Evolutionary conservation across 306 rosid genomes (phyloP).

Genomic region (Glycyrrhiza uralensis): DNA sequence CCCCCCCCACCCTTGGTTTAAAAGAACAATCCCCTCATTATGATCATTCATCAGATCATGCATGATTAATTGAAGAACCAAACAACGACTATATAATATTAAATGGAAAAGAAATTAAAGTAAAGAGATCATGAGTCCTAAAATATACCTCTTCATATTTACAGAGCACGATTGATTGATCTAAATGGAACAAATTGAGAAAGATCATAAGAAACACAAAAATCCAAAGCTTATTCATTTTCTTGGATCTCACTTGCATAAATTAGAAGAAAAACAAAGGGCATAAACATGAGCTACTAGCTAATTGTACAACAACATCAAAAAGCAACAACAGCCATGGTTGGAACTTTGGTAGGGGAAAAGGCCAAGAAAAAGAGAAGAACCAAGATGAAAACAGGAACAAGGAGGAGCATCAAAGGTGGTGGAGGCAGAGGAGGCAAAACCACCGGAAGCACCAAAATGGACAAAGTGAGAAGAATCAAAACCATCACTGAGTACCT

Average conservation of each 20-base stretch:
- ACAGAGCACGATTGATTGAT: background rate
- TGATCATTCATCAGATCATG: no score
- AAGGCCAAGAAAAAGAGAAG: constrained; percentile 53
- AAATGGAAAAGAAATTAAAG: background rate
- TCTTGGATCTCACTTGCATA: background rate
- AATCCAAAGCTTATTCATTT: background rate
- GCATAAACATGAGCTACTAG: no score
- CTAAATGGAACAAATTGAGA: background rate
- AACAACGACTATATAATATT: background rate
- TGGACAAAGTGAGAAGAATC: constrained; percentile 34
- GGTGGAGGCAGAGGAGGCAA: constrained; percentile 70
- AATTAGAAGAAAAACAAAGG: background rate
- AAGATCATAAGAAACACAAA: background rate
- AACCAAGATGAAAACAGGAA: constrained; percentile 45
- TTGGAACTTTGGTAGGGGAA: constrained; percentile 30
- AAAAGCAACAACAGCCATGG: background rate
- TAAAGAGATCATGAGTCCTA: no score
- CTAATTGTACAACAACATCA: background rate
- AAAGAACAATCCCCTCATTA: no score
- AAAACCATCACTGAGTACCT: constrained; percentile 34
- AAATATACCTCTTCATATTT: background rate
- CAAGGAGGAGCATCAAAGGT: constrained; percentile 39
- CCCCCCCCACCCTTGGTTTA: no score
- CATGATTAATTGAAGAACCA: background rate
- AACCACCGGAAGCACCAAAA: constrained; percentile 49